These are phyloP conservation scores for Blastobotrys illinoisensis DNA, from an alignment of 1,139 yeast genomes.

Conservation along the genomic window DNA sequence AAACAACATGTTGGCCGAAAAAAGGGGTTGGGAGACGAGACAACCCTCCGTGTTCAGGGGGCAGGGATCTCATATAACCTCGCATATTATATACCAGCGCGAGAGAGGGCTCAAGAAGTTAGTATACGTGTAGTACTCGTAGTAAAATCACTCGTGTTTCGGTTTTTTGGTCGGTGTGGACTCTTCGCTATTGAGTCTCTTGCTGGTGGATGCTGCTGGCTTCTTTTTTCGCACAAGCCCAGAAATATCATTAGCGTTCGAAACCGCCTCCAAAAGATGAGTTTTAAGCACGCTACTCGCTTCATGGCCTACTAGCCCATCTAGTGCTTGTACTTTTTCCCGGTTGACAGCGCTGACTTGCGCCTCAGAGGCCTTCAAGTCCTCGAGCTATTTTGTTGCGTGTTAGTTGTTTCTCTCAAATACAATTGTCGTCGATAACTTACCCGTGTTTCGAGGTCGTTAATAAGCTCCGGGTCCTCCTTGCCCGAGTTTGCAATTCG, in stretches of 20 bases:
- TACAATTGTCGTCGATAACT: neutral
- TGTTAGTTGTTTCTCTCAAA: constrained; percentile 4
- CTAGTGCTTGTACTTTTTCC: constrained; percentile 54
- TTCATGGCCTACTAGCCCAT: constrained; percentile 58
- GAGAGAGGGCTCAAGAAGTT: no score
- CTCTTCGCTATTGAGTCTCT: constrained; percentile 3
- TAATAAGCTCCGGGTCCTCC: constrained; percentile 47
- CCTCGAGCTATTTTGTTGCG: constrained; percentile 9
- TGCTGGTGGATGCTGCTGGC: neutral
- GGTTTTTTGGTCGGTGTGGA: constrained; percentile 1
- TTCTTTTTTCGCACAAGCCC: constrained; percentile 48
- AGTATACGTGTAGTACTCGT: neutral
- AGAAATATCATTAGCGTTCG: constrained; percentile 50
- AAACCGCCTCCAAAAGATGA: constrained; percentile 15
- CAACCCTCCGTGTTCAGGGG: neutral
- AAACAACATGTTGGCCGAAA: neutral
- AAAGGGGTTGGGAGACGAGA: neutral
- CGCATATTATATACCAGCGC: neutral
- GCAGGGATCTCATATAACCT: neutral
- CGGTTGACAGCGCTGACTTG: constrained; percentile 18
- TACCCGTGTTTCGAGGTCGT: constrained; percentile 43
- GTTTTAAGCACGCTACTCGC: constrained; percentile 22
- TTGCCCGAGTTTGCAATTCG: constrained; percentile 39
- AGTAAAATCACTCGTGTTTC: neutral
- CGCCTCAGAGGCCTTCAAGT: constrained; percentile 9